Base-by-base conservation (phyloP, 306 rosid species). In the Casuarina equisetifolia region DNA sequence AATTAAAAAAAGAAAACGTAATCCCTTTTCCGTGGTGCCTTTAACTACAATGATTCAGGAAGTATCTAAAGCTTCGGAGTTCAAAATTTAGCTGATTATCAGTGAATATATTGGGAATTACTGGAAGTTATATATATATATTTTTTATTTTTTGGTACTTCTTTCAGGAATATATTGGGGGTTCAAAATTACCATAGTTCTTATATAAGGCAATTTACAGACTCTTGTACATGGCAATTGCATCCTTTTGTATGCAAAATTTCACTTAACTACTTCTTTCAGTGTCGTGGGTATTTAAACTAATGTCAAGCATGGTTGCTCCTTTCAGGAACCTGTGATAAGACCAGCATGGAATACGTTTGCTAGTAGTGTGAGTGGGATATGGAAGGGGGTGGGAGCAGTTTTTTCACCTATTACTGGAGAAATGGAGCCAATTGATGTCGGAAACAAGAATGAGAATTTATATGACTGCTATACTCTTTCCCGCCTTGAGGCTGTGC, bases 351-450 rank as follows among this genome's bases (percentile, higher is more conserved):
- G 98, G 98, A 88, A 82, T 78, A 95, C 98, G 70, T 95, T 95
- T 82, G 83, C 91, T 68, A 92, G 98, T 74, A 95, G 98, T 86
- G 87, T 95, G 64, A 91, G 92, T 76, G 97, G 98, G 80, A 91
- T 92, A 79, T 95, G 98, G 98, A 91, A 89, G 80, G 98, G 98
- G 49, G 97, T 95, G 55, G 97, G 98, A 46, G 93, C 98, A 4
- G 97, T 92, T 57, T 95, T 92, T 84, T 92, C 98, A 76, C 97
- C 98, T 50, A 84, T 91, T 74, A 92, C 97, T 39, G 97, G 93
- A 4, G 89, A 91, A 87, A 95, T 95, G 93, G 98, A 95, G 82
- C 97, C 97, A 32, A 89, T 95, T 85, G 98, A 92, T 38, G 69
- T 88, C 54, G 87, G 97, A 77, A 83, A 62, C 55, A 87, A 38